These are phyloP conservation scores for Chytriomyces sp. DNA, from an alignment of 192 early-diverging fungal species.

Conservation along the genomic window DNA sequence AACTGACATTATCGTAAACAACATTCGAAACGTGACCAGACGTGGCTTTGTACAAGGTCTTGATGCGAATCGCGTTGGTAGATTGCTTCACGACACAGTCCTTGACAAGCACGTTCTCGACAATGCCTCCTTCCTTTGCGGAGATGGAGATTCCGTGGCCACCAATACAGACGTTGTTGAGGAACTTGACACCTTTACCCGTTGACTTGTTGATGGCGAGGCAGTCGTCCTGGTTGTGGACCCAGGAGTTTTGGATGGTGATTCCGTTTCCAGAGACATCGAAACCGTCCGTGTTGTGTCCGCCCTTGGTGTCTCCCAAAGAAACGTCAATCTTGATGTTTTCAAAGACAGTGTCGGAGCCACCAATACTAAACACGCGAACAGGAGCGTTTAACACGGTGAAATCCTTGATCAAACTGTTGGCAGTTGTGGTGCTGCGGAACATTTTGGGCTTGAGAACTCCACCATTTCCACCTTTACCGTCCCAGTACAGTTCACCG, in stretches of 20 bases:
- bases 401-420: constrained; percentile 38
- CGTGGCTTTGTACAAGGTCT: constrained; percentile 50
- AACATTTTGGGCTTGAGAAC: constrained; percentile 42
- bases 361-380: constrained; percentile 46
- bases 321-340: constrained; percentile 49
- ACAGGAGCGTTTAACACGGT: constrained; percentile 44
- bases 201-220: constrained; percentile 56
- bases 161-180: constrained; percentile 49
- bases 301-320: constrained; percentile 27
- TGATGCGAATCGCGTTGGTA: constrained; percentile 51
- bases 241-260: constrained; percentile 39
- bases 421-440: constrained; percentile 16
- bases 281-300: constrained; percentile 36
- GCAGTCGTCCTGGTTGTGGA: constrained; percentile 60
- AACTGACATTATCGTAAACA: constrained; percentile 48
- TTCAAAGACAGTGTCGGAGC: constrained; percentile 40
- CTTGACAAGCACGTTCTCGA: constrained; percentile 45
- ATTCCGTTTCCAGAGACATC: constrained; percentile 36
- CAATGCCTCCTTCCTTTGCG: constrained; percentile 28
- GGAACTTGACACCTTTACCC: constrained; percentile 43
- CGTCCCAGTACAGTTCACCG: constrained; percentile 51
- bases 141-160: constrained; percentile 48
- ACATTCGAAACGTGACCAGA: constrained; percentile 49
- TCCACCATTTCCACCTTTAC: constrained; percentile 52
- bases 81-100: constrained; percentile 36